These are phyloP conservation scores for Candida succiphila DNA, from an alignment of 805 yeast species.

Conservation along the genomic window DNA sequence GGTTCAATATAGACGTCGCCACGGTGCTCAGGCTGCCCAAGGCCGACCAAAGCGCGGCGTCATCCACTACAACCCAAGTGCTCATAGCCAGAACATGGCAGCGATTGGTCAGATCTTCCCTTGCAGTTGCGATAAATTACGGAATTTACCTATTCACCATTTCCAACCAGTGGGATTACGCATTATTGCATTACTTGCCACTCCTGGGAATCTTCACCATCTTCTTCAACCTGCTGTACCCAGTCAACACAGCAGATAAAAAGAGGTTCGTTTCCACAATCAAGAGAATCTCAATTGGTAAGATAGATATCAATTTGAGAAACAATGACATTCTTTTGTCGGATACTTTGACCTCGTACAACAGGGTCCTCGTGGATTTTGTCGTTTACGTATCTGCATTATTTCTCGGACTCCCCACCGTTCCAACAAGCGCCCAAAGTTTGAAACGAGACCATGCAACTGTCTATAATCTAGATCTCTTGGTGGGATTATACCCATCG, in stretches of 20 bases:
- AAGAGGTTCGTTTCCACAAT: slow-evolving; percentile 39
- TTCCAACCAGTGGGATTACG: slow-evolving; percentile 7
- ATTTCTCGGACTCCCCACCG: slow-evolving; percentile 24
- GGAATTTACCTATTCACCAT: slow-evolving; percentile 17
- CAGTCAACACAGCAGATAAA: slow-evolving; percentile 20
- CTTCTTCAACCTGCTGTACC: slow-evolving; percentile 26
- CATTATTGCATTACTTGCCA: slow-evolving; percentile 25
- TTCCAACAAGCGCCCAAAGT: slow-evolving; percentile 17
- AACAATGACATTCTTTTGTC: slow-evolving; percentile 75
- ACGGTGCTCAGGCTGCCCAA: slow-evolving; percentile 28
- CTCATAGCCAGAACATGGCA: slow-evolving; percentile 4
- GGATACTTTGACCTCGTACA: slow-evolving; percentile 77
- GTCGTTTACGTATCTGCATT: slow-evolving; percentile 44
- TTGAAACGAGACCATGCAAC: slow-evolving; percentile 21
- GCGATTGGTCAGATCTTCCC: slow-evolving; percentile 11
- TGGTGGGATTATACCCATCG: slow-evolving; percentile 43
- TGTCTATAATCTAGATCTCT: slow-evolving; percentile 18
- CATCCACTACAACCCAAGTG: slow-evolving; percentile 7
- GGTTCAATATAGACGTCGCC: slow-evolving; percentile 33
- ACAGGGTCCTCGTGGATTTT: slow-evolving; percentile 67
- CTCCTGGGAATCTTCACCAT: slow-evolving; percentile 26
- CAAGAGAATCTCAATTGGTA: slow-evolving; percentile 45
- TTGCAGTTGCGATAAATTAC: slow-evolving; percentile 18
- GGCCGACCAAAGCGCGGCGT: slow-evolving; percentile 6
- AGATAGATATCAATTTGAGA: slow-evolving; percentile 48